phyloP scores from a whole-genome alignment of 1,284 basidiomycete species.

The Apiotrichum siamense region DNA sequence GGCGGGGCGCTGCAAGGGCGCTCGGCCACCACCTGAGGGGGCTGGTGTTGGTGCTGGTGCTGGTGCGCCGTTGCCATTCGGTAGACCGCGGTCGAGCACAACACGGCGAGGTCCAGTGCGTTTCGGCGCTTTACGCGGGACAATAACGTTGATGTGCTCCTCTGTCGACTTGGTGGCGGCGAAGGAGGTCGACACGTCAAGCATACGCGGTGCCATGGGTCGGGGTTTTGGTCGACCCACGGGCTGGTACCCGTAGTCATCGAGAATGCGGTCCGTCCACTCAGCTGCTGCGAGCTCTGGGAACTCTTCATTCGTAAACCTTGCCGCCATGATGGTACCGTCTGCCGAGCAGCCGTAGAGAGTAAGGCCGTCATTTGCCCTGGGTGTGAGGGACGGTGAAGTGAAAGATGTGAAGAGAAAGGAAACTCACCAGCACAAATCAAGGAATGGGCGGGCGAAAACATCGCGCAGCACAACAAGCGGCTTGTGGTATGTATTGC shows the following conservation, averaged over 20 bases:
- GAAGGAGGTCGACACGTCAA: conserved; percentile 21
- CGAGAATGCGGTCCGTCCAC: conserved; percentile 68
- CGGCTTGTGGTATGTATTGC: conserved; percentile 81
- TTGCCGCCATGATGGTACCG: conserved; percentile 82
- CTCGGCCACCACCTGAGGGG: neutral
- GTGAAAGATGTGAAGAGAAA: conserved; percentile 43
- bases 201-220: conserved; percentile 2
- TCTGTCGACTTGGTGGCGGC: conserved; percentile 2
- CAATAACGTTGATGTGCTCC: conserved; percentile 20
- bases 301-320: conserved; percentile 72
- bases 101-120: conserved; percentile 10
- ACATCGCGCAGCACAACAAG: conserved; percentile 88
- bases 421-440: conserved; percentile 68
- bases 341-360: conserved; percentile 95
- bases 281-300: conserved; percentile 72
- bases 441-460: conserved; percentile 90
- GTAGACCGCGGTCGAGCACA: conserved; percentile 5
- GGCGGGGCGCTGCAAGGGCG: neutral
- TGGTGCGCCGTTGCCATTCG: neutral
- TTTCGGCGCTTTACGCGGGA: conserved; percentile 17
- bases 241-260: conserved; percentile 64
- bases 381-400: conserved; percentile 36
- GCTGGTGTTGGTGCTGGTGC: too few relatives aligned
- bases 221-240: conserved; percentile 10
- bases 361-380: conserved; percentile 84